Conservation (phyloP, 1,284 basidiomycete genomes). For the Peniophora sp. region DNA sequence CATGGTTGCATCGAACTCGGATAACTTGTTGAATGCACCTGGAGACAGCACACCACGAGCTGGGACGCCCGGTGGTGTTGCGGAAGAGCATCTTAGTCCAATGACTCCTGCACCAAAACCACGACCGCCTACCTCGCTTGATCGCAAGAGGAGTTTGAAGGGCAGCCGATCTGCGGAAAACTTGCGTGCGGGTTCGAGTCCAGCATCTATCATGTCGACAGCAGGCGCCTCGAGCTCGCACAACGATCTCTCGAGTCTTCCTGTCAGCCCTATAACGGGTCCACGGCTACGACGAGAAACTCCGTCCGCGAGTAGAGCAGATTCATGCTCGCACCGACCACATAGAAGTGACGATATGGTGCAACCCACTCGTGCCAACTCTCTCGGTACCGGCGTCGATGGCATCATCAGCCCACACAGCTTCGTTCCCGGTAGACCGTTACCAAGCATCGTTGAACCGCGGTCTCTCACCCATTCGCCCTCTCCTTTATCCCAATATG, state of each 20-base stretch:
- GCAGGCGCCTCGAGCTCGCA: conserved; percentile 24
- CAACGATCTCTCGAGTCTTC: conserved; percentile 45
- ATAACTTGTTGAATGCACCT: conserved; percentile 5
- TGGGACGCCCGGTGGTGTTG: conserved; percentile 26
- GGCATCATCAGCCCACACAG: conserved; percentile 3
- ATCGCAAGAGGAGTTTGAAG: conserved; percentile 11
- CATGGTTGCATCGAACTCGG: conserved; percentile 19
- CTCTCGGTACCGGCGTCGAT: conserved; percentile 5
- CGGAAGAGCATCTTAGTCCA: conserved; percentile 8
- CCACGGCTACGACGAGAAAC: conserved; percentile 17
- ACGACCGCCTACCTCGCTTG: conserved; percentile 20
- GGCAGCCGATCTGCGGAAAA: not conserved
- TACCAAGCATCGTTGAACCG: conserved; percentile 4
- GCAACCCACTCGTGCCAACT: conserved; percentile 8
- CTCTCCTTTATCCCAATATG: not conserved
- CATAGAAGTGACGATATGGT: not conserved
- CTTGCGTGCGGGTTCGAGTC: conserved; percentile 1
- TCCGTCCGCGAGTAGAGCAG: conserved; percentile 6
- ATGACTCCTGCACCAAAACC: conserved; percentile 27
- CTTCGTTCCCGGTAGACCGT: conserved; percentile 7
- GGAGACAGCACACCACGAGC: conserved; percentile 15
- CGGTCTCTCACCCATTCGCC: not conserved
- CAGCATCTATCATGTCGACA: conserved; percentile 13
- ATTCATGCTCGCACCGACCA: not conserved
- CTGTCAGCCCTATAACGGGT: conserved; percentile 26